Evolutionary conservation across 192 early-diverging fungal genomes (phyloP).

Genomic region (Mortierella alpina): DNA sequence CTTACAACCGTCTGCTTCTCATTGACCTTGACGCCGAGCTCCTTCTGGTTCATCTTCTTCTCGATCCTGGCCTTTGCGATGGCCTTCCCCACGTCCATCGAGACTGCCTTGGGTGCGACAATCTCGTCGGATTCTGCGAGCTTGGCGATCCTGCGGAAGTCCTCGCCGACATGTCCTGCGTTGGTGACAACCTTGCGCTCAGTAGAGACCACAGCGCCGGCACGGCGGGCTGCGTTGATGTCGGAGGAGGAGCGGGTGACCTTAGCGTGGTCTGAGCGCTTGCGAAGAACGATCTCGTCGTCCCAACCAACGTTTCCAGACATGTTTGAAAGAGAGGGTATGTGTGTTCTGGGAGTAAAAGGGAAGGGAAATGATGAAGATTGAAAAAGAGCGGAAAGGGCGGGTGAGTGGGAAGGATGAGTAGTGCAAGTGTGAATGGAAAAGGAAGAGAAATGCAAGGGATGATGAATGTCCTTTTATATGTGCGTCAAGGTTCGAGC

Average conservation of each 20-base stretch:
- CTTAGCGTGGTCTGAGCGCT: slow-evolving; percentile 71
- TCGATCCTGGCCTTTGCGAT: slow-evolving; percentile 85
- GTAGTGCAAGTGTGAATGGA: too few relatives aligned
- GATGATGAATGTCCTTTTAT: too few relatives aligned
- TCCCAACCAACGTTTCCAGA: slow-evolving; percentile 75
- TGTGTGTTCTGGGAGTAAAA: not conserved
- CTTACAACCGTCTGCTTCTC: slow-evolving; percentile 89
- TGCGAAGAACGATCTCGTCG: slow-evolving; percentile 81
- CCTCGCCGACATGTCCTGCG: slow-evolving; percentile 68
- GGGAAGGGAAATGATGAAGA: slow-evolving; percentile 4
- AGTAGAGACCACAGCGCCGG: slow-evolving; percentile 75
- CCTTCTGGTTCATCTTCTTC: slow-evolving; percentile 88
- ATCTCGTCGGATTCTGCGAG: slow-evolving; percentile 90
- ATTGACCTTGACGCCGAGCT: slow-evolving; percentile 89
- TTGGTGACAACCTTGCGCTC: slow-evolving; percentile 81
- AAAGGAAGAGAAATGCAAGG: too few relatives aligned
- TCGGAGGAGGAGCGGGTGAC: slow-evolving; percentile 71
- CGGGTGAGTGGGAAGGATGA: too few relatives aligned
- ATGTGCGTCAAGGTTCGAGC: too few relatives aligned
- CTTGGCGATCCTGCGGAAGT: slow-evolving; percentile 85
- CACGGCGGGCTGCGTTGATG: slow-evolving; percentile 80
- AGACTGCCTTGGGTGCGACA: slow-evolving; percentile 73
- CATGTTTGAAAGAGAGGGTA: slow-evolving; percentile 17
- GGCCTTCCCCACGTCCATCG: slow-evolving; percentile 78
- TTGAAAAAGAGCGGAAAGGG: not conserved